phyloP scores from a whole-genome alignment of 2,329 filamentous ascomycete genomes.

The Sporothrix globosa region DNA sequence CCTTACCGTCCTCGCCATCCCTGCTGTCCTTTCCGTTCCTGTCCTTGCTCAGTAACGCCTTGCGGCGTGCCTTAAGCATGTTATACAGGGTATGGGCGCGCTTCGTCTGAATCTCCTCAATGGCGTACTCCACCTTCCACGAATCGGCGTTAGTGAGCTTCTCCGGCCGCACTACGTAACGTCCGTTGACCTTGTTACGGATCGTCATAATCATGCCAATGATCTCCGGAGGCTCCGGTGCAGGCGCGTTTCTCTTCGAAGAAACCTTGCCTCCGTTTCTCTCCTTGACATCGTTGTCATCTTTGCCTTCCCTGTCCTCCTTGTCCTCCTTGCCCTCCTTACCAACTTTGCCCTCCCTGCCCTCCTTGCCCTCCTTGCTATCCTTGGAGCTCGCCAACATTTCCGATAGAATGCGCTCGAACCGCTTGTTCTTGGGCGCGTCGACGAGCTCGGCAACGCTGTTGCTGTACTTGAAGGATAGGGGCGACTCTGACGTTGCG shows the following conservation, averaged over 20 bases:
- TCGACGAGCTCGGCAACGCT: conserved; percentile 36
- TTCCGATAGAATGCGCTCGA: conserved; percentile 56
- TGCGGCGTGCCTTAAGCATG: conserved; percentile 33
- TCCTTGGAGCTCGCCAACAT: conserved; percentile 48
- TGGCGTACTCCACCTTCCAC: conserved; percentile 79
- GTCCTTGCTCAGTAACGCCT: conserved; percentile 26
- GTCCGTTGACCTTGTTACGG: conserved; percentile 71
- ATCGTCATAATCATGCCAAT: conserved; percentile 70
- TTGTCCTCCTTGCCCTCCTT: conserved; percentile 13
- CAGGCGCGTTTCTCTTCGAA: background rate
- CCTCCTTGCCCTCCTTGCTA: background rate
- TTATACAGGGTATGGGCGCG: conserved; percentile 33
- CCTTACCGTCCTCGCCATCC: background rate
- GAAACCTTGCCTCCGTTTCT: background rate
- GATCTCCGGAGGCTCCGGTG: conserved; percentile 46
- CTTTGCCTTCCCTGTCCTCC: no score
- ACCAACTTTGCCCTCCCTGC: background rate
- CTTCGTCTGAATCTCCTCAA: conserved; percentile 52
- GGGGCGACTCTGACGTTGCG: background rate
- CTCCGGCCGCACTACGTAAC: conserved; percentile 63
- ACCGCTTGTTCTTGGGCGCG: conserved; percentile 50
- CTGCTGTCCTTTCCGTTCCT: conserved; percentile 7
- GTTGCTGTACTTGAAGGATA: background rate
- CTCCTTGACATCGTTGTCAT: background rate
- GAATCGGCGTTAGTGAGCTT: conserved; percentile 47